Conservation (phyloP, 129 eudicot species). For the Lonicera japonica region DNA sequence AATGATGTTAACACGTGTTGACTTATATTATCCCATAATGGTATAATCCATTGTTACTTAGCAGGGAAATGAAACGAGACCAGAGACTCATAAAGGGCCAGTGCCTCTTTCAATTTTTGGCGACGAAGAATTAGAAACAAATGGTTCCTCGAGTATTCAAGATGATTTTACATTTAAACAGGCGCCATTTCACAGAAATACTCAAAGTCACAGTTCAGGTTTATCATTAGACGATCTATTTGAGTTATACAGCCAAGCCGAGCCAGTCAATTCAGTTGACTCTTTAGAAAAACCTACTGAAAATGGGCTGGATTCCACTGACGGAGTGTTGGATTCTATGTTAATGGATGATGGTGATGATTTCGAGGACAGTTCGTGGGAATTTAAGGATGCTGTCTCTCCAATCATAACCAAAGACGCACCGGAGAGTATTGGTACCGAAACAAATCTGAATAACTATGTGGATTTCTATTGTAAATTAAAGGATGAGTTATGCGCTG, state of each 20-base stretch:
- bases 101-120: slow-evolving; percentile 76
- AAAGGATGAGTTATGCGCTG: slow-evolving; percentile 39
- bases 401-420: slow-evolving; percentile 14
- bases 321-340: slow-evolving; percentile 22
- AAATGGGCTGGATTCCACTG: slow-evolving; percentile 20
- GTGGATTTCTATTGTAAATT: slow-evolving; percentile 51
- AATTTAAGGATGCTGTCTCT: slow-evolving; percentile 51
- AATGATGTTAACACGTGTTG: no score
- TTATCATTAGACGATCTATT: slow-evolving; percentile 60
- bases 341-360: slow-evolving; percentile 28
- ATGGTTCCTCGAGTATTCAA: slow-evolving; percentile 29
- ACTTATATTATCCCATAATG: no score
- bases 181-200: slow-evolving; percentile 28
- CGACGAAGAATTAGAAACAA: slow-evolving; percentile 44
- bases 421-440: slow-evolving; percentile 13
- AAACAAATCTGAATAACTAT: slow-evolving; percentile 28
- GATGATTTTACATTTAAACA: slow-evolving; percentile 31
- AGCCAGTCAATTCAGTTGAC: slow-evolving; percentile 24
- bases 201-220: slow-evolving; percentile 28
- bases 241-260: slow-evolving; percentile 69
- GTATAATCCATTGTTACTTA: slow-evolving; percentile 13
- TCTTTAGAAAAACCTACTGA: slow-evolving; percentile 13
- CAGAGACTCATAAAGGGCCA: slow-evolving; percentile 37
- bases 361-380: slow-evolving; percentile 56
- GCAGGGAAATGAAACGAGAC: slow-evolving; percentile 49